A percentile compares a stretch with the other conserved stretches of the same genome.
phyloP scores from a whole-genome alignment of 352 stramenopile species.

The Globisporangium spiculum region DNA sequence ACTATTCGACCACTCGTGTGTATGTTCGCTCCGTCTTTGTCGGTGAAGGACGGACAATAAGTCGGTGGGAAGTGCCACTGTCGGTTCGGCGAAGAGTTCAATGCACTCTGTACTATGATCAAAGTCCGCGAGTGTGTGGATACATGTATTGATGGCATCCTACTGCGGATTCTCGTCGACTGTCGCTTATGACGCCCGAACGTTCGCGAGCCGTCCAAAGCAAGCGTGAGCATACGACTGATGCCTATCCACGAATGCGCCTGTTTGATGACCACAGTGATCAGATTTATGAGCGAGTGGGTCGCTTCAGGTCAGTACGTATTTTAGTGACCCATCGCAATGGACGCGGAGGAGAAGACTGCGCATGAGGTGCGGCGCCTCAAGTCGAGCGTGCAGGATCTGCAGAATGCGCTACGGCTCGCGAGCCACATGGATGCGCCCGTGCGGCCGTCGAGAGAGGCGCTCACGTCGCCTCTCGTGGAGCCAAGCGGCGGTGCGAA shows the following conservation, averaged over 20 bases:
- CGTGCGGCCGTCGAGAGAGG: conserved; percentile 8
- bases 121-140: too few species aligned
- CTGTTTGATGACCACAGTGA: background rate
- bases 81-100: too few species aligned
- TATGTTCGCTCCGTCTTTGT: too few species aligned
- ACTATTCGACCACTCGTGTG: too few species aligned
- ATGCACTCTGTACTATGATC: too few species aligned
- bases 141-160: too few species aligned
- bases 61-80: too few species aligned
- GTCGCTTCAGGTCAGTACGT: background rate
- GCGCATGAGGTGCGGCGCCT: conserved; percentile 28
- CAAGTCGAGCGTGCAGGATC: conserved; percentile 33
- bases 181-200: too few species aligned
- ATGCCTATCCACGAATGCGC: background rate
- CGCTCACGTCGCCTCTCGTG: conserved; percentile 11
- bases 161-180: too few species aligned
- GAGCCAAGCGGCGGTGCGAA: conserved; percentile 17
- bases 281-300: background rate
- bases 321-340: background rate
- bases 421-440: conserved; percentile 15
- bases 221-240: too few species aligned
- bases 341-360: conserved; percentile 22
- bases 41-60: too few species aligned
- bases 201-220: too few species aligned
- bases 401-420: conserved; percentile 35